Base-by-base conservation (phyloP, 495 filamentous ascomycete species). In the Aspergillus incahuasiensis region DNA sequence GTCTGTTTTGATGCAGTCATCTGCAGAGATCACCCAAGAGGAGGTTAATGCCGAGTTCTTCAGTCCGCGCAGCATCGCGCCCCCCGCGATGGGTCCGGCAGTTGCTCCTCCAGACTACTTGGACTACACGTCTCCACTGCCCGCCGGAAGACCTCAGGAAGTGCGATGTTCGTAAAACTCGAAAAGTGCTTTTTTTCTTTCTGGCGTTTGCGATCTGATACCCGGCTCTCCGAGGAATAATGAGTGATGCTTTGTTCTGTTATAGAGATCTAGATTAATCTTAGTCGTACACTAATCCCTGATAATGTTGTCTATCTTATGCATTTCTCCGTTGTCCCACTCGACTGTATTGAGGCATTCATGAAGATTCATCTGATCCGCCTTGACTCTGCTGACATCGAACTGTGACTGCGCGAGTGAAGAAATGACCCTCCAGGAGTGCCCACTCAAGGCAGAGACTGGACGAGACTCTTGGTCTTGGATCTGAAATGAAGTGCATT, bases 11-110 rank as follows among this genome's bases (percentile, higher is more conserved):
- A 62, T 63, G 28, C 38, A 43, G 5, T 40, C 58, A 13, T 55
- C 62, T 0, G 49, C 62, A 1, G 13, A 67, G 15, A 72, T 75
- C 41, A 68, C 68, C 12, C 70, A 72, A 54, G 66, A 63, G 6
- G 68, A 72, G 30, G 38, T 74, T n/a, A 60, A 75, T 22, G 60
- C 63, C 4, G 68, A 70, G 49, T 77, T 71, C 54, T 77, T 74
- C 56, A 61, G 52, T 16, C 71, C 74, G 7, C 68, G 71, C 24
- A 72, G 58, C 16, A 57, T 74, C n/a, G 60, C 41, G 46, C 68
- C 46, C 16, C 56, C 53, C 2, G n/a, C 13, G 1, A 25, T 32
- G 7, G 30, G 39, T 16, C 7, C 45, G 8, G n/a, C 20, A 13
- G n/a, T 19, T 40, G 50, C 60, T 15, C 60, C 60, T 5, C 60